A percentile compares a stretch with the other conserved stretches of the same genome.
phyloP scores from a whole-genome alignment of 306 rosid genomes.

The Crataegus laevigata region DNA sequence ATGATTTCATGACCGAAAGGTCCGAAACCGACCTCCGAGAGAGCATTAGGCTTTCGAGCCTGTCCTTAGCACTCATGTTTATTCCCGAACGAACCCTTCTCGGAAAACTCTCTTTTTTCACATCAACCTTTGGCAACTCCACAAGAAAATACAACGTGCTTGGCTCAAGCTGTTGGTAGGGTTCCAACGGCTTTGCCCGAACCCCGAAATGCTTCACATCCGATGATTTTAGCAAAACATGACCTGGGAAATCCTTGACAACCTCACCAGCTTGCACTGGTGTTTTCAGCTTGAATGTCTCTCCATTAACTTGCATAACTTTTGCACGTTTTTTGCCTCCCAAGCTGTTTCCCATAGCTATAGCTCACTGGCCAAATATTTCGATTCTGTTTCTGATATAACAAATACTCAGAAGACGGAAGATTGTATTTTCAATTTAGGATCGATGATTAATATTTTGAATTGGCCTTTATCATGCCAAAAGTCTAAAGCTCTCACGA shows the following conservation, averaged over 20 bases:
- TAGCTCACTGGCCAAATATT: not conserved
- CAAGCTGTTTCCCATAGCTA: slow-evolving; percentile 67
- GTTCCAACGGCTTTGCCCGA: slow-evolving; percentile 61
- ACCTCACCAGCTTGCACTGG: slow-evolving; percentile 53
- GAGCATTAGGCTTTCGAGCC: slow-evolving; percentile 67
- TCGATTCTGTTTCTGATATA: not conserved
- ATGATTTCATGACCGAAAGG: slow-evolving; percentile 46
- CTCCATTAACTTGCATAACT: slow-evolving; percentile 79
- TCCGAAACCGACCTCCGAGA: slow-evolving; percentile 67
- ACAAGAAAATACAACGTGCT: slow-evolving; percentile 74
- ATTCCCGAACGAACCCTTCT: slow-evolving; percentile 80
- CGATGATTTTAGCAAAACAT: slow-evolving; percentile 66
- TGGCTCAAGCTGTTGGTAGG: slow-evolving; percentile 35
- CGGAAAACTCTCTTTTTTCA: slow-evolving; percentile 21
- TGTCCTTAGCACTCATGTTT: slow-evolving; percentile 79
- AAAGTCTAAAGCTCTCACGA: not conserved
- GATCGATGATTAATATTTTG: not conserved
- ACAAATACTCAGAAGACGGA: not conserved
- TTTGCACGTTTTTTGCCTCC: slow-evolving; percentile 63
- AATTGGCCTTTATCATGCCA: not conserved
- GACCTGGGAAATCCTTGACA: slow-evolving; percentile 52
- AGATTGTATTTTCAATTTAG: not conserved
- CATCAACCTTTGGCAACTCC: slow-evolving; percentile 37
- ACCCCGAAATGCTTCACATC: slow-evolving; percentile 75
- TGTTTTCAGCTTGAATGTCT: slow-evolving; percentile 58